Percentiles rank a stretch among this genome's conserved stretches.
Conservation (phyloP, 108 stramenopile species). For the Cyclotella baltica region DNA sequence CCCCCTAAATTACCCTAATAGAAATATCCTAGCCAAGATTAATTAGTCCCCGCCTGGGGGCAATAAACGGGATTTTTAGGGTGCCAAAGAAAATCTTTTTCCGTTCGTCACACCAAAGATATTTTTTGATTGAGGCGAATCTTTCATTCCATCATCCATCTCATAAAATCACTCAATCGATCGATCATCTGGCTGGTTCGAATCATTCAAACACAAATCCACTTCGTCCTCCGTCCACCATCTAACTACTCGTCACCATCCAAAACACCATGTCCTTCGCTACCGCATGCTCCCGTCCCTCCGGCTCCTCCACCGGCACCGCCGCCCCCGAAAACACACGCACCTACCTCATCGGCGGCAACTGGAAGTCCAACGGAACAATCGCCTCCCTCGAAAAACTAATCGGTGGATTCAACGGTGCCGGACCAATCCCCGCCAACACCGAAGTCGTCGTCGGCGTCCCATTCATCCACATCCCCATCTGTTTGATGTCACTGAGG, state of each 20-base stretch:
- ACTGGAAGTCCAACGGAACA: conserved; percentile 96
- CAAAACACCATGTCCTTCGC: conserved; percentile 29
- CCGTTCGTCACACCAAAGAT: too few relatives aligned
- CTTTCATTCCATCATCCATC: too few relatives aligned
- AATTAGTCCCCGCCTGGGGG: too few relatives aligned
- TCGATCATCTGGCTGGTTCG: too few relatives aligned
- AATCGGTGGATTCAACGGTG: conserved; percentile 85
- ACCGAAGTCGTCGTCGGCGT: conserved; percentile 85
- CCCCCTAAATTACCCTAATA: too few relatives aligned
- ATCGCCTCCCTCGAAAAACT: conserved; percentile 72
- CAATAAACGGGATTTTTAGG: too few relatives aligned
- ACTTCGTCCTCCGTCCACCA: too few relatives aligned
- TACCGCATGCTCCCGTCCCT: conserved; percentile 49
- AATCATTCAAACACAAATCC: too few relatives aligned
- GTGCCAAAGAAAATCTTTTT: too few relatives aligned
- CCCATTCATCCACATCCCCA: conserved; percentile 80
- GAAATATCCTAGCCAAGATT: too few relatives aligned
- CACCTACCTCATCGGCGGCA: conserved; percentile 92
- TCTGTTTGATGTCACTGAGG: conserved; percentile 66
- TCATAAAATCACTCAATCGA: too few relatives aligned
- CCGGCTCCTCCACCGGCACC: conserved; percentile 53
- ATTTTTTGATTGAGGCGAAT: too few relatives aligned
- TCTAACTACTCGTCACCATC: neutral
- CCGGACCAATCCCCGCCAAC: conserved; percentile 87
- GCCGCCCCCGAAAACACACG: conserved; percentile 62